A percentile compares a stretch with the other conserved stretches of the same genome.
Evolutionary conservation across 2,329 filamentous ascomycete genomes (phyloP).

Genomic region (Colletotrichum tamarilloi): DNA sequence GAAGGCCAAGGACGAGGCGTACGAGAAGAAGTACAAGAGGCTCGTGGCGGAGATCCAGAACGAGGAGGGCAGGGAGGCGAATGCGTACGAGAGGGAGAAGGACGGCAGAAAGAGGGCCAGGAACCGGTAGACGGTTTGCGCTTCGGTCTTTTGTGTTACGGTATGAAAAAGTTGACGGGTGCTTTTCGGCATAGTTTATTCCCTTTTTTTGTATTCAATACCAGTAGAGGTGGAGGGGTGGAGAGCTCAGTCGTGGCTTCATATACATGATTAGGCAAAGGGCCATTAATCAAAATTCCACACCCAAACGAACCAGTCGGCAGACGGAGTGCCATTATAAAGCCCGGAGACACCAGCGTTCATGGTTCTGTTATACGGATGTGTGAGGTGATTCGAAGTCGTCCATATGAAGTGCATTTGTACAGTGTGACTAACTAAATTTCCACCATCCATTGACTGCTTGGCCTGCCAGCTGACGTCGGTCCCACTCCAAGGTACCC

Average conservation of each 20-base stretch:
- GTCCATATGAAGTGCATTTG: not conserved
- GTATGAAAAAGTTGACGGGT: slow-evolving; percentile 23
- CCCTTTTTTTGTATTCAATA: slow-evolving; percentile 32
- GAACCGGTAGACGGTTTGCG: slow-evolving; percentile 33
- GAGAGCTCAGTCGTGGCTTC: not conserved
- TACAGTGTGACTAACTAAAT: not conserved
- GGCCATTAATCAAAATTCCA: not conserved
- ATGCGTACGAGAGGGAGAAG: slow-evolving; percentile 91
- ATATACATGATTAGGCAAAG: not conserved
- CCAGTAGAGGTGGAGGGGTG: slow-evolving; percentile 8
- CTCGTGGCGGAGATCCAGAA: slow-evolving; percentile 95
- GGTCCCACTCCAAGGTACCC: not conserved
- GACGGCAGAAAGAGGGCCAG: slow-evolving; percentile 75
- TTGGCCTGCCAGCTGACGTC: not conserved
- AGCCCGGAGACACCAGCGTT: not conserved
- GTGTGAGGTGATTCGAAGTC: not conserved
- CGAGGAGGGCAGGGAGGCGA: slow-evolving; percentile 87
- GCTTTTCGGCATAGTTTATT: slow-evolving; percentile 21
- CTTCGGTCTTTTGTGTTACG: not conserved
- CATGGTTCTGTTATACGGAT: not conserved
- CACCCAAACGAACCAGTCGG: not conserved
- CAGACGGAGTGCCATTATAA: not conserved
- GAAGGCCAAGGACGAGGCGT: slow-evolving; percentile 91
- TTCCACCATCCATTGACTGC: not conserved
- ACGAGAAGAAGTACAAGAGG: slow-evolving; percentile 95